These are phyloP conservation scores for Odonthalia washingtoniensis DNA, from an alignment of 31 red algal genomes.

Conservation along the genomic window DNA sequence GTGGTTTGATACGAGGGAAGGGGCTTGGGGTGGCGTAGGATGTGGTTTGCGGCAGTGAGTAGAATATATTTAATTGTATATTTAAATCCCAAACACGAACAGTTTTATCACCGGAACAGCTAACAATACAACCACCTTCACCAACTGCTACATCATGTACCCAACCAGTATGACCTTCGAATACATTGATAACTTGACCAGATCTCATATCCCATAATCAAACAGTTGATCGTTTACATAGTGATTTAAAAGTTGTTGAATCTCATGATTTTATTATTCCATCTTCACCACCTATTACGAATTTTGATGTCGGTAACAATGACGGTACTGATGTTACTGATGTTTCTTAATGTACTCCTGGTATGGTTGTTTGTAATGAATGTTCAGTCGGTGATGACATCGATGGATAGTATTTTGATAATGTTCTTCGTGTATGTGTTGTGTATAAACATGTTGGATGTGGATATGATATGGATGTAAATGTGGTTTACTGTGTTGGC, in stretches of 20 bases:
- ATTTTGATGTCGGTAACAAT: slow-evolving; percentile 29
- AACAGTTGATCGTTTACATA: slow-evolving; percentile 60
- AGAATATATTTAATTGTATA: no score
- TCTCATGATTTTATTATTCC: slow-evolving; percentile 79
- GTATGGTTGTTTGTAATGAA: slow-evolving; percentile 39
- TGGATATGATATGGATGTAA: slow-evolving; percentile 53
- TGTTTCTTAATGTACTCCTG: slow-evolving; percentile 44
- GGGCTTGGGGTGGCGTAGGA: no score
- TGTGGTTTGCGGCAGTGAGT: no score
- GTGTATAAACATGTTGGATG: slow-evolving; percentile 39
- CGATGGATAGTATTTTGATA: slow-evolving; percentile 34
- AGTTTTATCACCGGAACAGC: slow-evolving; percentile 75
- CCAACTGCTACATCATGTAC: slow-evolving; percentile 70
- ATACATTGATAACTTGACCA: slow-evolving; percentile 32
- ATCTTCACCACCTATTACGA: slow-evolving; percentile 80
- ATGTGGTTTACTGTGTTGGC: no score
- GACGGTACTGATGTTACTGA: slow-evolving; percentile 63
- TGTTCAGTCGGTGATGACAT: slow-evolving; percentile 5
- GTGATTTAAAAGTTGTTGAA: slow-evolving; percentile 51
- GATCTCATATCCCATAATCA: slow-evolving; percentile 72
- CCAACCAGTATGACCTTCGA: slow-evolving; percentile 57
- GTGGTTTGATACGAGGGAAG: no score
- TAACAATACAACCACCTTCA: slow-evolving; percentile 44
- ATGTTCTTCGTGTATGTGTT: slow-evolving; percentile 44
- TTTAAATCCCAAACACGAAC: slow-evolving; percentile 93